A percentile compares a stretch with the other conserved stretches of the same genome.
phyloP scores from a whole-genome alignment of 768 basidiomycete genomes.

The Kondoa malvinella region DNA sequence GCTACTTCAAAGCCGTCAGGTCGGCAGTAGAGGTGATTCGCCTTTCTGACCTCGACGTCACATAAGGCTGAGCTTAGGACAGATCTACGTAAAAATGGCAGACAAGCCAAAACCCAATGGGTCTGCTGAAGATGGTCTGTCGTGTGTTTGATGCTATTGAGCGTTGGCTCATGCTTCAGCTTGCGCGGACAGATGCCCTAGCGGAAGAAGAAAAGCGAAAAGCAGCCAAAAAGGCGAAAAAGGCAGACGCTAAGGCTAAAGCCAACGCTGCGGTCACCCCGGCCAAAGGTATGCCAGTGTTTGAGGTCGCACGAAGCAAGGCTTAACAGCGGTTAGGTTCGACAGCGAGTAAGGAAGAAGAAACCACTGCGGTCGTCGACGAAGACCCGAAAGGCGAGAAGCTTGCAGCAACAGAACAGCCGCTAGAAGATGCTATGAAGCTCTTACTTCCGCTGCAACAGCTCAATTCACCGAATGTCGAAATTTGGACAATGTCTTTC shows the following conservation, averaged over 20 bases:
- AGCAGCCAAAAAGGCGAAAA: slow-evolving; percentile 40
- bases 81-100: slow-evolving; percentile 59
- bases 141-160: slow-evolving; percentile 1
- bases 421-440: slow-evolving; percentile 59
- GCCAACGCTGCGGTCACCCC: neutral
- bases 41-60: slow-evolving; percentile 1
- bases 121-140: slow-evolving; percentile 5
- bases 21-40: slow-evolving; percentile 15
- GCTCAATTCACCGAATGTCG: slow-evolving; percentile 41
- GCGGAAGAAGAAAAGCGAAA: slow-evolving; percentile 48
- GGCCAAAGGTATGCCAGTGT: neutral
- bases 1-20: slow-evolving; percentile 45
- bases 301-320: neutral
- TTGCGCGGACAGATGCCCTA: slow-evolving; percentile 45
- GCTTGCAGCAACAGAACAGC: slow-evolving; percentile 45
- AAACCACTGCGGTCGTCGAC: slow-evolving; percentile 40
- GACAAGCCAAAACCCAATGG: slow-evolving; percentile 38
- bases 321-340: neutral
- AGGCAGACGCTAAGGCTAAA: slow-evolving; percentile 19
- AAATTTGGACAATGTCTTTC: slow-evolving; percentile 57
- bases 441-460: slow-evolving; percentile 48
- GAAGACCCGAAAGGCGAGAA: slow-evolving; percentile 66
- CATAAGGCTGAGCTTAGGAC: slow-evolving; percentile 4
- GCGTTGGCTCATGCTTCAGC: slow-evolving; percentile 3
- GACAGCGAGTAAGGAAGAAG: slow-evolving; percentile 26